phyloP scores from a whole-genome alignment of 2,329 filamentous ascomycete species.

The Ceratocystis ficicola region DNA sequence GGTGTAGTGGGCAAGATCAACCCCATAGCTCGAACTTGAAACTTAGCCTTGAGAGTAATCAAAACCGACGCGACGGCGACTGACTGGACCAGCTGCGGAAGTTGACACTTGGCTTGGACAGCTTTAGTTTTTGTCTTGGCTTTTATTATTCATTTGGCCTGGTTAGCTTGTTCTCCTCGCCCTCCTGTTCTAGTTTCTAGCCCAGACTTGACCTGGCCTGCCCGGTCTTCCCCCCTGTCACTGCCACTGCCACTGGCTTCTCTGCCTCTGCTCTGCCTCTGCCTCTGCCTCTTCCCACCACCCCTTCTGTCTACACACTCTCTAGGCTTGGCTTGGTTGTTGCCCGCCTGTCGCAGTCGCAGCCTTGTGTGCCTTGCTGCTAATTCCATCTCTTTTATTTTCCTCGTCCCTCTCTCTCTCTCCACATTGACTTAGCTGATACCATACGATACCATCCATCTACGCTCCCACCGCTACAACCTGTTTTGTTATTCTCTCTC shows the following conservation, averaged over 20 bases:
- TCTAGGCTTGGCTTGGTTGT: not conserved
- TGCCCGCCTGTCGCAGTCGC: not conserved
- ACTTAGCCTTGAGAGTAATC: too few relatives aligned
- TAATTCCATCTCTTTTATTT: conserved; percentile 2
- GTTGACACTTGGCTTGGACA: too few relatives aligned
- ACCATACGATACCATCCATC: conserved; percentile 4
- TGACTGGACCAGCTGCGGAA: too few relatives aligned
- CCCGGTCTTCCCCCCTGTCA: not conserved
- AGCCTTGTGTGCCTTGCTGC: conserved; percentile 13
- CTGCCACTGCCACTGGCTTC: not conserved
- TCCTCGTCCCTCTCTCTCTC: not conserved
- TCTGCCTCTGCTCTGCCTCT: too few relatives aligned
- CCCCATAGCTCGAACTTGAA: too few relatives aligned
- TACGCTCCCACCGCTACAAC: not conserved
- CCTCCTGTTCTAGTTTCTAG: too few relatives aligned
- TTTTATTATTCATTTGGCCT: too few relatives aligned
- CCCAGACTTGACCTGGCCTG: too few relatives aligned
- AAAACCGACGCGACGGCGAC: too few relatives aligned
- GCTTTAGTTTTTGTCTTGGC: too few relatives aligned
- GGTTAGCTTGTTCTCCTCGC: too few relatives aligned
- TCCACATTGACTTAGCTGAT: conserved; percentile 13
- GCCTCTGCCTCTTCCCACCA: not conserved
- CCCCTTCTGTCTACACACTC: not conserved
- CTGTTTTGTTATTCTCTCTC: not conserved
- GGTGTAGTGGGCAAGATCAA: too few relatives aligned